Evolutionary conservation across 495 filamentous ascomycete species (phyloP).

Genomic region (Aspergillus cavernicola): DNA sequence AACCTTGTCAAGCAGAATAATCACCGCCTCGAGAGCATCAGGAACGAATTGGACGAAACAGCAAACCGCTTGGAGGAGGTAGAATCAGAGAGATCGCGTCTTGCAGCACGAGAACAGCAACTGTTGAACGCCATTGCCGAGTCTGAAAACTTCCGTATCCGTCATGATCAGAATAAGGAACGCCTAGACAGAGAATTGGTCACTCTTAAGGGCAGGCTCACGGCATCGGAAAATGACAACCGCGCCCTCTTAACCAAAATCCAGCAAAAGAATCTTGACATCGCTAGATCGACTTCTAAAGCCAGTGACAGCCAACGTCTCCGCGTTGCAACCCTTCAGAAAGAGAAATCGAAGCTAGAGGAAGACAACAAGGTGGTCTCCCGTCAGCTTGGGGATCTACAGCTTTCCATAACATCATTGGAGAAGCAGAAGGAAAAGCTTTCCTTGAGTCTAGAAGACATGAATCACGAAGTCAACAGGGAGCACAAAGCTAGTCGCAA

Average conservation of each 20-base stretch:
- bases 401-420: constrained; percentile 76
- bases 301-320: constrained; percentile 80
- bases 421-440: constrained; percentile 98
- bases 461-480: constrained; percentile 86
- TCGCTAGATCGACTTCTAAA: constrained; percentile 82
- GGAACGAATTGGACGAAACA: constrained; percentile 73
- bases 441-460: constrained; percentile 80
- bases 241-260: constrained; percentile 92
- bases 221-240: constrained; percentile 96
- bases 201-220: constrained; percentile 83
- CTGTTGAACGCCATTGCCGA: constrained; percentile 80
- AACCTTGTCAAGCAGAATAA: constrained; percentile 72
- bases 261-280: constrained; percentile 96
- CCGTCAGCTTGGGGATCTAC: constrained; percentile 83
- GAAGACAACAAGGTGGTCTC: constrained; percentile 77
- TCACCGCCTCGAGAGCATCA: constrained; percentile 74
- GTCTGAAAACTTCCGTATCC: constrained; percentile 79
- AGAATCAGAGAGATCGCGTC: constrained; percentile 68
- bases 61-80: constrained; percentile 66
- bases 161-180: constrained; percentile 90
- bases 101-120: constrained; percentile 73
- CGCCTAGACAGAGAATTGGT: constrained; percentile 88
- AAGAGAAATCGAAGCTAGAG: constrained; percentile 80
- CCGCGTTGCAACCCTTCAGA: constrained; percentile 71
- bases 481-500: constrained; percentile 89